Base-by-base conservation (phyloP, 306 rosid genomes). In the Citrullus colocynthis region DNA sequence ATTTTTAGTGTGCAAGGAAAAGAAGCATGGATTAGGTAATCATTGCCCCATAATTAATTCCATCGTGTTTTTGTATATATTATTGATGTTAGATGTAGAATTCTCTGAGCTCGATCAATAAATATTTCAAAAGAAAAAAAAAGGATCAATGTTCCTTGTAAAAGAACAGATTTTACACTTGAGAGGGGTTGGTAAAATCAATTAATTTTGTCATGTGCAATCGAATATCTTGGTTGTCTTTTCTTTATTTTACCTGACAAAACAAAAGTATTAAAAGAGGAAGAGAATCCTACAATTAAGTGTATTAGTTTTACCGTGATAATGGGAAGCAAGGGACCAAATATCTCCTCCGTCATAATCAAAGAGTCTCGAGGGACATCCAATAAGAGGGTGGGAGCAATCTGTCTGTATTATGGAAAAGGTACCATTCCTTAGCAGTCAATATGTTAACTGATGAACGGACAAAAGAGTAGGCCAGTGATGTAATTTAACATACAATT, bases 251-350 rank as follows among this genome's bases (percentile, higher is more conserved):
- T 45, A 45, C 52, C 52, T 45, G 52, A 45, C 4, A 48, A 48
- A 48, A 48, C 54, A 48, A 48, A 48, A 11, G 0, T 48, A 48
- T 48, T 48, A 48, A 48, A 48, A 48, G 16, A 48, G 0, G 1
- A 48, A 48, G 45, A 12, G 16, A 48, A 45, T 0, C 51, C 48
- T 49, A 9, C 16, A 78, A 49, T 48, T 37, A 59, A 78, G 54
- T 66, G 48, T 24, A 32, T 15, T 74, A 60, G 59, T 74, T 84
- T 51, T 88, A 95, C 99, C 85, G 90, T 89, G 81, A 92, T 3
- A 84, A 96, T 92, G 80, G 99, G 98, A 84, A 96, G 97, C 81
- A 96, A 85, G 32, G 99, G 99, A 81, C 99, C 99, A 76, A 96
- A 96, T 73, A 96, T 96, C 84, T 96, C 99, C 72, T 96, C 99